Base-by-base conservation (phyloP, 805 yeast genomes). In the Candida insectalens region DNA sequence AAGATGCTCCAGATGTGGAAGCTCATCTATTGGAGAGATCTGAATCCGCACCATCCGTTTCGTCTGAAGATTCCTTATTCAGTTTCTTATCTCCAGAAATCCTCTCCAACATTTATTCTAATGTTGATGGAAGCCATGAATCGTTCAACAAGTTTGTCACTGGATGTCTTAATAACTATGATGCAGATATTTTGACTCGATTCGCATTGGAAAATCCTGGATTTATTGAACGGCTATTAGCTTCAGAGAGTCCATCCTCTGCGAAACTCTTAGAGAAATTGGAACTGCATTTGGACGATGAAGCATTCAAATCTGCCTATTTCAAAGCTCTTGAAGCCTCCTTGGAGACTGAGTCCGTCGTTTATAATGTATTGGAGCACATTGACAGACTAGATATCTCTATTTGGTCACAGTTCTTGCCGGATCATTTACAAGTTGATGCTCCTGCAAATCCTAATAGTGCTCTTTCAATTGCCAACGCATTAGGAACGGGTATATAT, bases 11-110 rank as follows among this genome's bases (percentile, higher is more conserved):
- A 19, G 34, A 38, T 8, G n/a, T 42, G 29, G 23, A 27, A 21
- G 17, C 19, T 14, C 34, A 33, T 32, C 31, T 36, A 15, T 21
- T 34, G 36, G 21, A 37, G 34, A 30, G 29, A 10, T 32, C 42
- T 15, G 15, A 25, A 16, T 3, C n/a, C 25, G n/a, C 8, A 6
- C 27, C 12, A 14, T 9, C 4, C 10, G 19, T 12, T 10, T 5
- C 17, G 5, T 5, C 9, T 21, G 33, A 20, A 9, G 18, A 20
- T 2, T 16, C 27, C 7, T 25, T 55, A 9, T 59, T 48, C 41
- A 47, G 45, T 36, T 50, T 68, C 23, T 29, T 68, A 6, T 60
- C 54, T 4, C 46, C 53, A 5, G 57, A 57, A 2, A 59, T 63
- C 17, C 42, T 65, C 1, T 9, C 39, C 2, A 53, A 52, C 20